A percentile compares a stretch with the other conserved stretches of the same genome.
Conservation (phyloP, 106 monocot species). For the Hemerocallis citrina region DNA sequence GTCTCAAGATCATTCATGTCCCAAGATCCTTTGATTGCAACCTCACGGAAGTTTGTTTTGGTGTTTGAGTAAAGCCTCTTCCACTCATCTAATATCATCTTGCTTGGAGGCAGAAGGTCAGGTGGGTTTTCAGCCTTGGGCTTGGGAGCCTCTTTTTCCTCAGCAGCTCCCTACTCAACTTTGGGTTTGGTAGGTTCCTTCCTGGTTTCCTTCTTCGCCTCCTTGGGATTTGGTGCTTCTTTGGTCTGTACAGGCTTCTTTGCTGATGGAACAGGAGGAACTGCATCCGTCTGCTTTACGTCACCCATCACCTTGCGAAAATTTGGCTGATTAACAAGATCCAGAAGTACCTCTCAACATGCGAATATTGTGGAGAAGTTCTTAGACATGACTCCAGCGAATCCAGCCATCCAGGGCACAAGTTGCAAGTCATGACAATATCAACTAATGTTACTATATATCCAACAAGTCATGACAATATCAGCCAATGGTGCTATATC, state of each 20-base stretch:
- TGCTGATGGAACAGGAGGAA: slow-evolving; percentile 54
- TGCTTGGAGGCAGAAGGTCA: slow-evolving; percentile 77
- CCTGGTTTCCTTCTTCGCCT: slow-evolving; percentile 26
- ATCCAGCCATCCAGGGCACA: slow-evolving; percentile 37
- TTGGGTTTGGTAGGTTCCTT: slow-evolving; percentile 59
- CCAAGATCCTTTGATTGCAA: slow-evolving; percentile 89
- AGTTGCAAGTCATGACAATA: slow-evolving; percentile 65
- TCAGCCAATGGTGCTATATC: slow-evolving; percentile 69
- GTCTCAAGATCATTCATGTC: slow-evolving; percentile 56
- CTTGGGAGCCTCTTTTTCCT: slow-evolving; percentile 72
- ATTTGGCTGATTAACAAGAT: slow-evolving; percentile 77
- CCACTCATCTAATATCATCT: slow-evolving; percentile 93
- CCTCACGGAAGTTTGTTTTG: slow-evolving; percentile 87
- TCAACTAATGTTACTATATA: slow-evolving; percentile 77
- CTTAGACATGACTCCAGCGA: slow-evolving; percentile 51
- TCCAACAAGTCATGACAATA: slow-evolving; percentile 73
- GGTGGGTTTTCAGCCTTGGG: slow-evolving; percentile 80
- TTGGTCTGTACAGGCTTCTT: slow-evolving; percentile 44
- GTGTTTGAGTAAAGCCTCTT: slow-evolving; percentile 95
- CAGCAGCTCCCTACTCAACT: slow-evolving; percentile 18
- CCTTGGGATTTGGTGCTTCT: slow-evolving; percentile 51
- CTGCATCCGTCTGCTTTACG: slow-evolving; percentile 58
- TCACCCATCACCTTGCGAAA: slow-evolving; percentile 57
- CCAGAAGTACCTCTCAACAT: slow-evolving; percentile 92
- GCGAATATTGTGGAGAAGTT: slow-evolving; percentile 67